Conservation (phyloP, 1,139 yeast species). For the Saccharomyces hybrid region DNA sequence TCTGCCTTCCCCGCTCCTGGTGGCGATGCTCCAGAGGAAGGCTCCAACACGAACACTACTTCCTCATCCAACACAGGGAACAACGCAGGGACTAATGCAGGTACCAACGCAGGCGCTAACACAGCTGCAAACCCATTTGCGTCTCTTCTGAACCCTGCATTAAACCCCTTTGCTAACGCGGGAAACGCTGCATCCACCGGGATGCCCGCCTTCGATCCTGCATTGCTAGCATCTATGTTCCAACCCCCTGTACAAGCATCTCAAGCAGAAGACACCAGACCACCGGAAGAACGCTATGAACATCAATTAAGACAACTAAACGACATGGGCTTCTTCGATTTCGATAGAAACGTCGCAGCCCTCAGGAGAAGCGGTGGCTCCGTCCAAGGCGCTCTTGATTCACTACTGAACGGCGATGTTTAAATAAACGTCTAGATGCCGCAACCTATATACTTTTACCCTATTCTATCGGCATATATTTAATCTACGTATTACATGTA, state of each 20-base stretch:
- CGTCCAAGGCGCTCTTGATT: slow-evolving; percentile 94
- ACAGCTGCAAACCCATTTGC: slow-evolving; percentile 47
- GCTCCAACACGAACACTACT: slow-evolving; percentile 10
- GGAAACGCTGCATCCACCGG: slow-evolving; percentile 14
- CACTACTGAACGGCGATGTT: slow-evolving; percentile 52
- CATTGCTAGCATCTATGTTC: slow-evolving; percentile 34
- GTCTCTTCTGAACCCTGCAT: slow-evolving; percentile 36
- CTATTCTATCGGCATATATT: not conserved
- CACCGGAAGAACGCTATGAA: slow-evolving; percentile 93
- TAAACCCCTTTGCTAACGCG: slow-evolving; percentile 36
- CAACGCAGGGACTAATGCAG: slow-evolving; percentile 5
- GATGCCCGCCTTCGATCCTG: slow-evolving; percentile 32
- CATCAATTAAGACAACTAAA: slow-evolving; percentile 85
- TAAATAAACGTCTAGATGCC: slow-evolving; percentile 6
- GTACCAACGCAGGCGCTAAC: not conserved
- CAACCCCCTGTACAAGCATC: slow-evolving; percentile 33
- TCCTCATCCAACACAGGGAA: slow-evolving; percentile 13
- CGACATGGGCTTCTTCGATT: slow-evolving; percentile 93
- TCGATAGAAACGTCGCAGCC: slow-evolving; percentile 85
- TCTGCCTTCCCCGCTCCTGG: slow-evolving; percentile 35
- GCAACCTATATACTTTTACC: not conserved
- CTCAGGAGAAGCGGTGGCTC: slow-evolving; percentile 93
- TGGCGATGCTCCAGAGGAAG: slow-evolving; percentile 13
- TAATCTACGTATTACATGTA: not conserved
- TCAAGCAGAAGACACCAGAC: slow-evolving; percentile 53